Evolutionary conservation across 2,329 filamentous ascomycete species (phyloP).

Genomic region (Paecilomyces sp.): DNA sequence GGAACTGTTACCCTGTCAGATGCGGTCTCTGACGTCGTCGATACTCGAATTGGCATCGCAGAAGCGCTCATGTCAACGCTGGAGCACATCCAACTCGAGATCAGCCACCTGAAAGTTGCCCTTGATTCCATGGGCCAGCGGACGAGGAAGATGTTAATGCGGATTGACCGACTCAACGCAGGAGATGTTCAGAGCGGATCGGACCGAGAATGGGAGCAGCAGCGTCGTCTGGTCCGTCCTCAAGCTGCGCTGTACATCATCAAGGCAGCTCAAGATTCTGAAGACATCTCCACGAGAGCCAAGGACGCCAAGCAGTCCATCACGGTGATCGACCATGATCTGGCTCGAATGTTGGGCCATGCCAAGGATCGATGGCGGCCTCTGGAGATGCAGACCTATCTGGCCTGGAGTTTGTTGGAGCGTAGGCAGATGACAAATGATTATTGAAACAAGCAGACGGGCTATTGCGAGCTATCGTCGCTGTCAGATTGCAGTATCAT

Average conservation of each 20-base stretch:
- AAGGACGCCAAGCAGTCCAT: background rate
- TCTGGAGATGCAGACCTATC: background rate
- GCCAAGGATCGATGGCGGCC: background rate
- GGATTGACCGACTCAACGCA: background rate
- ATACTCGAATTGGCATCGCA: background rate
- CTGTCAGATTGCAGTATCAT: background rate
- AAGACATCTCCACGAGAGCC: background rate
- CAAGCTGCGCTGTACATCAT: background rate
- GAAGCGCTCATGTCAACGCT: background rate
- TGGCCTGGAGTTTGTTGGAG: background rate
- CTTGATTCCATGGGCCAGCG: background rate
- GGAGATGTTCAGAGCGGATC: background rate
- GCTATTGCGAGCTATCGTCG: no score
- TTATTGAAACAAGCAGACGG: background rate
- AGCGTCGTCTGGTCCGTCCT: background rate
- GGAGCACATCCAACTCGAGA: background rate
- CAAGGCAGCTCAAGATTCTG: background rate
- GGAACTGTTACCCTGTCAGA: background rate
- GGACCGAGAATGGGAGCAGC: background rate
- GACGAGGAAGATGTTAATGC: background rate
- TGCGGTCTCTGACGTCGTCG: background rate
- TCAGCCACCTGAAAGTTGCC: background rate
- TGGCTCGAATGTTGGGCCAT: background rate
- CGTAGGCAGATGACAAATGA: background rate
- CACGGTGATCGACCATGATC: background rate